Evolutionary conservation across 2,329 filamentous ascomycete genomes (phyloP).

Genomic region (Diaporthe sp.): DNA sequence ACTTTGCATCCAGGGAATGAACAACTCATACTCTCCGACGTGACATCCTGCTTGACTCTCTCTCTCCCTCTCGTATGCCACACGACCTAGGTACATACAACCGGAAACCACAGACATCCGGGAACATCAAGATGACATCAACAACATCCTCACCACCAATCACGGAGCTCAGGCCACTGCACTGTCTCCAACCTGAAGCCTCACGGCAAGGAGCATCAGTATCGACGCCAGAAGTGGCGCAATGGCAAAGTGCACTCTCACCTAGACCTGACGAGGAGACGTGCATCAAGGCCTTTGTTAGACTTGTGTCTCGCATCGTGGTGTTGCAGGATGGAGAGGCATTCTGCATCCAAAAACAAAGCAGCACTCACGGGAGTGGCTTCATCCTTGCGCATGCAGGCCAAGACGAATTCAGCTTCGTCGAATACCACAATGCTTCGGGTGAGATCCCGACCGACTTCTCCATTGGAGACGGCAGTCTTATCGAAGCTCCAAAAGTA

Average conservation of each 20-base stretch:
- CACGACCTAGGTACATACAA: neutral
- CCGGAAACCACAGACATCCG: neutral
- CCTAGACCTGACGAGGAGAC: conserved; percentile 31
- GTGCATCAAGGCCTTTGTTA: conserved; percentile 36
- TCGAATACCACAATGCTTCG: conserved; percentile 15
- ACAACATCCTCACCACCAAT: conserved; percentile 38
- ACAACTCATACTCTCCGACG: conserved; percentile 10
- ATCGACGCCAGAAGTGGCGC: neutral
- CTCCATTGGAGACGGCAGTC: conserved; percentile 38
- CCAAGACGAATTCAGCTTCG: conserved; percentile 11
- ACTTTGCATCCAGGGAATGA: neutral
- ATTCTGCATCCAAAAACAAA: conserved; percentile 38
- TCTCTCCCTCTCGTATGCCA: neutral
- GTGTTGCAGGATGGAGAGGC: conserved; percentile 38
- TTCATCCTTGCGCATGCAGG: conserved; percentile 31
- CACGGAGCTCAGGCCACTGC: conserved; percentile 43
- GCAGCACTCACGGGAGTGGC: conserved; percentile 1
- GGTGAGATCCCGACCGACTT: conserved; percentile 38
- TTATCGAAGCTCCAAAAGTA: conserved; percentile 20
- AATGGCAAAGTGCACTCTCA: conserved; percentile 37
- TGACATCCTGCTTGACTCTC: conserved; percentile 2
- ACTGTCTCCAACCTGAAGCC: conserved; percentile 35
- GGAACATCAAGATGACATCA: conserved; percentile 31
- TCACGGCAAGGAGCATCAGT: conserved; percentile 16
- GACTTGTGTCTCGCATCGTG: conserved; percentile 39